phyloP scores from a whole-genome alignment of 305 asterid genomes.

The Fraxinus angustifolia region DNA sequence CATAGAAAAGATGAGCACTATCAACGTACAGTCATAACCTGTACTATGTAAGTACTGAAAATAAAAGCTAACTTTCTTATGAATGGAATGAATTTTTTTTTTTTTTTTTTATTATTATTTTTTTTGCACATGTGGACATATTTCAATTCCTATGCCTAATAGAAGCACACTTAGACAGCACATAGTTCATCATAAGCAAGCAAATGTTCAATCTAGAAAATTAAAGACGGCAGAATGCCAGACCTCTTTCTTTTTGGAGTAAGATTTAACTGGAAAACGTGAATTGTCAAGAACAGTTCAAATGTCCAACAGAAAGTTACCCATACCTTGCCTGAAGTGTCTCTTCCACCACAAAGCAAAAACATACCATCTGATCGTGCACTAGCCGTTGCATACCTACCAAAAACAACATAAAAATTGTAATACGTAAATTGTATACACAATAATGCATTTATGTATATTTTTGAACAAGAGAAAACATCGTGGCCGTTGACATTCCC shows the following conservation, averaged over 20 bases:
- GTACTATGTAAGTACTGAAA: background rate
- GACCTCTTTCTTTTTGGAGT: slow-evolving; percentile 14
- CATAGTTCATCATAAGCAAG: slow-evolving; percentile 18
- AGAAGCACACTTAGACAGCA: slow-evolving; percentile 12
- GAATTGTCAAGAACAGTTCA: slow-evolving; percentile 13
- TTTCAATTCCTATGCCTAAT: slow-evolving; percentile 6
- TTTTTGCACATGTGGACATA: slow-evolving; percentile 4
- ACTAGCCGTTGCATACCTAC: slow-evolving; percentile 99
- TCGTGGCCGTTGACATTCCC: background rate
- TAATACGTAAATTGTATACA: background rate
- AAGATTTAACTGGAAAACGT: slow-evolving; percentile 14
- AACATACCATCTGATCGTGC: slow-evolving; percentile 99
- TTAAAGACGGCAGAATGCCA: background rate
- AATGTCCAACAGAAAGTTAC: slow-evolving; percentile 23
- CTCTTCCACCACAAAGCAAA: slow-evolving; percentile 99
- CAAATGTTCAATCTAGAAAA: slow-evolving; percentile 6
- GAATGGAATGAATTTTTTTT: background rate
- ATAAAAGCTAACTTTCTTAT: background rate
- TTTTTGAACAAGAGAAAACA: background rate
- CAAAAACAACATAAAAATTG: slow-evolving; percentile 20
- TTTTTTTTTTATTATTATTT: background rate
- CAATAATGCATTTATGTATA: slow-evolving; percentile 3
- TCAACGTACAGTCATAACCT: background rate
- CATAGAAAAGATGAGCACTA: background rate
- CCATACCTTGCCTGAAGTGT: slow-evolving; percentile 83